phyloP scores from a whole-genome alignment of 768 basidiomycete genomes.

The Mycena kentingensis region DNA sequence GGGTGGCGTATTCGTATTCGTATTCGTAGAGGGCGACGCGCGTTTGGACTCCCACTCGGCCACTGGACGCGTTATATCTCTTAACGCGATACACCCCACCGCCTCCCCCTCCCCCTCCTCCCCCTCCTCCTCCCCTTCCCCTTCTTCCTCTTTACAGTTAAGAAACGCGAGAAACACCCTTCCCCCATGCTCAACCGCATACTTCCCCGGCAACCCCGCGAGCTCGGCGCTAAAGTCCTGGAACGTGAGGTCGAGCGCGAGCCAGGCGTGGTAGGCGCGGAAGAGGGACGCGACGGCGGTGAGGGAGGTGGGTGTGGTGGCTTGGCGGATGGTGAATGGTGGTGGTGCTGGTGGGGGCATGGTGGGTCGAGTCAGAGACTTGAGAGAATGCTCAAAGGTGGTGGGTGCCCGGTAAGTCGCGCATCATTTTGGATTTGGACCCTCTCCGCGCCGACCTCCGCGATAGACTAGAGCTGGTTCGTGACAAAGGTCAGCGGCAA shows the following conservation, averaged over 20 bases:
- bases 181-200: background rate
- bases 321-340: background rate
- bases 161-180: background rate
- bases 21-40: no score
- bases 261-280: background rate
- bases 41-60: background rate
- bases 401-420: no score
- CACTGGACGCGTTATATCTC: background rate
- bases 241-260: constrained; percentile 1
- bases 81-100: background rate
- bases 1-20: no score
- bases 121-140: no score
- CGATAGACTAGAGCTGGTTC: no score
- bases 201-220: background rate
- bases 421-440: no score
- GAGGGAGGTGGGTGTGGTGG: background rate
- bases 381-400: no score
- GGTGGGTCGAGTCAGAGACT: no score
- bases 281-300: background rate
- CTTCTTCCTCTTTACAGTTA: no score
- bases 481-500: no score
- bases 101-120: background rate
- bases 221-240: background rate
- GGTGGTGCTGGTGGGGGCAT: no score
- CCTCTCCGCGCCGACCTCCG: no score